A percentile compares a stretch with the other conserved stretches of the same genome.
phyloP scores from a whole-genome alignment of 2,329 filamentous ascomycete genomes.

The Cryphonectria naterciae region DNA sequence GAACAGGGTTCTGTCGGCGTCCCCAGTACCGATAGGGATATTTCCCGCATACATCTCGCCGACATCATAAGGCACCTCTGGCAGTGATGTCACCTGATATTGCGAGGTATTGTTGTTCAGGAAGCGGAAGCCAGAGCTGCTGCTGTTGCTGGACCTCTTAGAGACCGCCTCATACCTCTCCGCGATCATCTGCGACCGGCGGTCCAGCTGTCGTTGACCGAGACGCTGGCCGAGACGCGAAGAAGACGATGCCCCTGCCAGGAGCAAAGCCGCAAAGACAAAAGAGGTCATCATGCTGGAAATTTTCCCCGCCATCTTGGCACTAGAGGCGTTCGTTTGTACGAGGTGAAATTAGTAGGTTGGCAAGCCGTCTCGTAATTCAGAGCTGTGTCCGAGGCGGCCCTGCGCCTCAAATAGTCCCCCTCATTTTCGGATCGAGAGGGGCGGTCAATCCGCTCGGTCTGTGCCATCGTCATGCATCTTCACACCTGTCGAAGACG shows the following conservation, averaged over 20 bases:
- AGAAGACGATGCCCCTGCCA: conserved; percentile 1
- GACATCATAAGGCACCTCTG: conserved; percentile 22
- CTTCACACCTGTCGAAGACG: conserved; percentile 2
- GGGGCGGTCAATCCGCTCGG: not conserved
- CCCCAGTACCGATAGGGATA: conserved; percentile 9
- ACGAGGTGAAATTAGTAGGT: not conserved
- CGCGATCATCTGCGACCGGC: not conserved
- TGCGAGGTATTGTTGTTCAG: conserved; percentile 7
- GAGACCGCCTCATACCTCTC: not conserved
- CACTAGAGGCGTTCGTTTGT: not conserved
- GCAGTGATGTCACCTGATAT: conserved; percentile 17
- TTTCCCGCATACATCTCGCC: conserved; percentile 20
- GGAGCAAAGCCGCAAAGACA: not conserved
- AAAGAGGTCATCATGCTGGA: not conserved
- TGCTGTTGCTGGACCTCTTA: not conserved
- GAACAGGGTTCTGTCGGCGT: conserved; percentile 7
- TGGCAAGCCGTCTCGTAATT: not conserved
- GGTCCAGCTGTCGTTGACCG: conserved; percentile 7
- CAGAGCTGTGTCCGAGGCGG: not conserved
- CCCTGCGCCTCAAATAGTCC: not conserved
- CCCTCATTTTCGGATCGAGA: not conserved
- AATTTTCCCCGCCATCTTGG: not conserved
- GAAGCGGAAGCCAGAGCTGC: conserved; percentile 11
- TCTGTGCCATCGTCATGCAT: conserved; percentile 5
- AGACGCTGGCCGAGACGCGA: conserved; percentile 3